These are phyloP conservation scores for Actinidia polygama DNA, from an alignment of 179 eudicot genomes.

Conservation along the genomic window DNA sequence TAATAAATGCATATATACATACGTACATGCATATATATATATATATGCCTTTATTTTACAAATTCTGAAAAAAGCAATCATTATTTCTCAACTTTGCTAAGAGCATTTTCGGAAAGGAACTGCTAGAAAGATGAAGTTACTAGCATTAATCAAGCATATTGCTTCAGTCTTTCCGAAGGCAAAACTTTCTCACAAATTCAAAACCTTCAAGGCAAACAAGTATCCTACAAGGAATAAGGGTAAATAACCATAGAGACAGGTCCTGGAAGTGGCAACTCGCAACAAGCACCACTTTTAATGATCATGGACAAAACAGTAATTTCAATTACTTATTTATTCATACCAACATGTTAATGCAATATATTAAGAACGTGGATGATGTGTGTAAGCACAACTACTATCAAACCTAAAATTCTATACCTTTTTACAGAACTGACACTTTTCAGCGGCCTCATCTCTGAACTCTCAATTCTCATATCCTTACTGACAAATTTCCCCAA, in stretches of 20 bases:
- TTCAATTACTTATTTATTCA: not conserved
- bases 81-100: not conserved
- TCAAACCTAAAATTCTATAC: constrained; percentile 32
- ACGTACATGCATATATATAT: no score
- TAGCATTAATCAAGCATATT: not conserved
- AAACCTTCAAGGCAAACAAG: not conserved
- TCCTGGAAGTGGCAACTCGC: not conserved
- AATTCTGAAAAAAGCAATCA: not conserved
- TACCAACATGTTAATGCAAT: not conserved
- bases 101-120: not conserved
- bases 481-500: constrained; percentile 73
- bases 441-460: constrained; percentile 29
- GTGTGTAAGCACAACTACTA: not conserved
- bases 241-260: not conserved
- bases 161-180: not conserved
- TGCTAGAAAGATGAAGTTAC: not conserved
- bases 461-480: constrained; percentile 33
- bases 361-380: no score
- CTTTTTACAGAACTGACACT: constrained; percentile 38
- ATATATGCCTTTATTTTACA: no score
- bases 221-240: not conserved
- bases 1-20: no score
- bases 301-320: not conserved
- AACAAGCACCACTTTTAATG: not conserved
- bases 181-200: not conserved